Evolutionary conservation across 2,329 filamentous ascomycete genomes (phyloP).

Genomic region (Chaetomiaceae sp.): DNA sequence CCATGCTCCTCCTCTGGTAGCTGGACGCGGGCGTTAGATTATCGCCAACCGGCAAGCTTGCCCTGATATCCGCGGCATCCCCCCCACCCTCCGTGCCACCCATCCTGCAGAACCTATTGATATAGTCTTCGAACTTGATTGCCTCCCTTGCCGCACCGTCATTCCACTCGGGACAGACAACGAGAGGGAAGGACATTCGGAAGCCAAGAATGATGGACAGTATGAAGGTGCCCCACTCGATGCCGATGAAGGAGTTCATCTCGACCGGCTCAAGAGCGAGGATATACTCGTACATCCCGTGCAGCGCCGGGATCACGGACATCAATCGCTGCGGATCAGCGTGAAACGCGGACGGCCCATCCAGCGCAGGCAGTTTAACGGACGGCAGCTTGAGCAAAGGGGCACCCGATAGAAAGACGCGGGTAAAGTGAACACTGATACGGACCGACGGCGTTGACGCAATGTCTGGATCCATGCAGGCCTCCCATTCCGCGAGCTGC

Average conservation of each 20-base stretch:
- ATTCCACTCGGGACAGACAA: slow-evolving; percentile 36
- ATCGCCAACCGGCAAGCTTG: too few relatives aligned
- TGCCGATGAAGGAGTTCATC: slow-evolving; percentile 37
- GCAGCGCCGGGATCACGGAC: slow-evolving; percentile 20
- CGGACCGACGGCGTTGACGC: slow-evolving; percentile 28
- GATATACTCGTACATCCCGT: slow-evolving; percentile 30
- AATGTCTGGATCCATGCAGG: slow-evolving; percentile 33
- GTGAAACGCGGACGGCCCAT: slow-evolving; percentile 8
- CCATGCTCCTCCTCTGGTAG: slow-evolving; percentile 32
- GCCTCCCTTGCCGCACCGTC: slow-evolving; percentile 37
- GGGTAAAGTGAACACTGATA: slow-evolving; percentile 35
- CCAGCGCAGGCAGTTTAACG: slow-evolving; percentile 1
- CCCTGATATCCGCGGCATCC: slow-evolving; percentile 4
- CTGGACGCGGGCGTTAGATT: slow-evolving; percentile 10
- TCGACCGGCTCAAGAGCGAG: slow-evolving; percentile 22
- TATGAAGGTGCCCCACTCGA: slow-evolving; percentile 44
- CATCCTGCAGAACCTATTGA: slow-evolving; percentile 35
- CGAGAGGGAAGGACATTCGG: slow-evolving; percentile 44
- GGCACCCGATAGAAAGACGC: slow-evolving; percentile 39
- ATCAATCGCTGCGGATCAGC: slow-evolving; percentile 21
- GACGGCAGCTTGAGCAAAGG: slow-evolving; percentile 33
- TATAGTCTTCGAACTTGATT: slow-evolving; percentile 38
- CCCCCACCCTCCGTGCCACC: slow-evolving; percentile 7
- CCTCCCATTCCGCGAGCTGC: slow-evolving; percentile 42
- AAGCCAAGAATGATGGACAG: slow-evolving; percentile 40